A percentile compares a stretch with the other conserved stretches of the same genome.
These are phyloP conservation scores for Lactifluus volemus DNA, from an alignment of 768 basidiomycete species.

Conservation along the genomic window DNA sequence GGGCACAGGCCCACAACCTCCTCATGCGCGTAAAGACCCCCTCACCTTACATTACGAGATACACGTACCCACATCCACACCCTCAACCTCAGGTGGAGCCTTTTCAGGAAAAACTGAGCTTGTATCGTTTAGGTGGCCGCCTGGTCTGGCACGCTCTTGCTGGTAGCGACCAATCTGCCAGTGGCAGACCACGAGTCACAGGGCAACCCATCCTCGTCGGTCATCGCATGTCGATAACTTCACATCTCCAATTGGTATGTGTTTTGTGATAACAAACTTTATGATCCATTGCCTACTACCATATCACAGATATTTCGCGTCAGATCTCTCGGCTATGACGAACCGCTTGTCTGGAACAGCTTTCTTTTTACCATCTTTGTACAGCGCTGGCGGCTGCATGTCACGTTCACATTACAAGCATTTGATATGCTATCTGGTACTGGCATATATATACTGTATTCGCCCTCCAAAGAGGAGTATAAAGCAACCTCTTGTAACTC, in stretches of 20 bases:
- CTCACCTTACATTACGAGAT: too few relatives aligned
- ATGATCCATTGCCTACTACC: background rate
- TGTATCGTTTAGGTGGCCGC: background rate
- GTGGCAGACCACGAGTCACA: background rate
- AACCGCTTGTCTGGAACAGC: too few relatives aligned
- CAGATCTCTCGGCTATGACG: background rate
- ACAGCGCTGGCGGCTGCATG: background rate
- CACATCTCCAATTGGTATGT: conserved; percentile 1
- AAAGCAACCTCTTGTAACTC: background rate
- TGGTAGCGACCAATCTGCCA: background rate
- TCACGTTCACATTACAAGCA: too few relatives aligned
- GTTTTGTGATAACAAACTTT: background rate
- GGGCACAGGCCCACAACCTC: too few relatives aligned
- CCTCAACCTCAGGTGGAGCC: too few relatives aligned
- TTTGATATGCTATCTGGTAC: background rate
- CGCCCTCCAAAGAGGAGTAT: background rate
- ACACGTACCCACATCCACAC: too few relatives aligned
- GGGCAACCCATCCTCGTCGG: background rate
- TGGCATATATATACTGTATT: background rate
- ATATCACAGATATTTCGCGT: background rate
- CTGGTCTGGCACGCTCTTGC: background rate
- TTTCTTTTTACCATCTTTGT: background rate
- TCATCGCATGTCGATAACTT: background rate
- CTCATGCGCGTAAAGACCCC: too few relatives aligned
- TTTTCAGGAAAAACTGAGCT: too few relatives aligned